Evolutionary conservation across 306 rosid genomes (phyloP), one percentile per base, ranked within the genome.

Genomic region (Begonia fuchsioides): DNA sequence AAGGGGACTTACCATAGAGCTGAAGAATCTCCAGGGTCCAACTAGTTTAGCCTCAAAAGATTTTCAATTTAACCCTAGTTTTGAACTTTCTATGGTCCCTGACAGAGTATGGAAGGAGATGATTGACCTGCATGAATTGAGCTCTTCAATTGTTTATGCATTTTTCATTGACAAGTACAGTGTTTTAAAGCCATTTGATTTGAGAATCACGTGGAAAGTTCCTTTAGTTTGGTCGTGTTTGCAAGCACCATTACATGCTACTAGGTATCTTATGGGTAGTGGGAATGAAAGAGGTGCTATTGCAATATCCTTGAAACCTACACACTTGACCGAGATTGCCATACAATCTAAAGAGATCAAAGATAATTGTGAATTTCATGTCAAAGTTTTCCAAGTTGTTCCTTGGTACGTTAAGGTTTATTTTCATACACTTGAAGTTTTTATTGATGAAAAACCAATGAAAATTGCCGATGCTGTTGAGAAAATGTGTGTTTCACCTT

Each of bases 341-440:
- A 15, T 62, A 62, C 57, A 54, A 53, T 52, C 62, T 19, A 59
- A 58, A 66, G 47, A n/a, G 39, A 58, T 59, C 56, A 66, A 64
- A 62, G 85, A 65, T 47, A 68, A 56, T 50, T 90, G 93, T 78
- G 68, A 57, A 32, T 73, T 90, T 56, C 79, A 79, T 60, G 94
- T 85, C 15, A 58, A 76, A 66, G 66, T 90, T 50, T 87, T 90
- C 62, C 98, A 90, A 72, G 83, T 90, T 61, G 96, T 90, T 61
- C 98, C 98, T 56, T 90, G 96, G 96, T 90, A 90, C 56, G 65
- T 85, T 49, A 90, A 85, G 77, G 98, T 81, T 38, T 90, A 85
- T 66, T 90, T 64, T 72, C 95, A 85, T 59, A 82, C 94, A 45
- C 55, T 79, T 59, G 76, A 55, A 39, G 55, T 90, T 53, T 77